These are phyloP conservation scores for Didymella sp. DNA, from an alignment of 2,329 filamentous ascomycete genomes.

Conservation along the genomic window DNA sequence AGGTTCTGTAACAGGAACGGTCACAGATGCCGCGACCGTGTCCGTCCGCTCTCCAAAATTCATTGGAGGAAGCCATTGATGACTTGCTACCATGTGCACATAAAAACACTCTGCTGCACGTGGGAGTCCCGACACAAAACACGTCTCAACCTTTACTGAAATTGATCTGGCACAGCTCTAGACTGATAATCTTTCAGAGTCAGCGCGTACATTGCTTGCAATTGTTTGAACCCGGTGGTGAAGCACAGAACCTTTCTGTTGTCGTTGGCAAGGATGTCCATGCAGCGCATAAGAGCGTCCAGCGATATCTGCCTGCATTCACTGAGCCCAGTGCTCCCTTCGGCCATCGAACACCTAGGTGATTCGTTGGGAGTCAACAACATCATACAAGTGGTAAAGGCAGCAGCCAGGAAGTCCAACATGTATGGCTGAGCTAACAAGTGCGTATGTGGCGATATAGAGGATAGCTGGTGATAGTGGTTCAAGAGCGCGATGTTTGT, in stretches of 20 bases:
- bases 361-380: conserved; percentile 10
- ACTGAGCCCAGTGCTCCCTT: conserved; percentile 10
- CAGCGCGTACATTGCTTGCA: conserved; percentile 18
- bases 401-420: conserved; percentile 31
- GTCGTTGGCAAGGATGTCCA: conserved; percentile 26
- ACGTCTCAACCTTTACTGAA: not conserved
- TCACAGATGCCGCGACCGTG: conserved; percentile 12
- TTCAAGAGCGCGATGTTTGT: conserved; percentile 40
- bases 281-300: conserved; percentile 22
- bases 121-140: not conserved
- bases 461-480: conserved; percentile 35
- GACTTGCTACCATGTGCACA: not conserved
- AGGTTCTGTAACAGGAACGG: conserved; percentile 4
- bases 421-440: conserved; percentile 31
- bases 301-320: conserved; percentile 25
- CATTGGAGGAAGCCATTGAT: not conserved
- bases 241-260: conserved; percentile 25
- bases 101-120: not conserved
- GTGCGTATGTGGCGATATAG: conserved; percentile 22
- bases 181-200: conserved; percentile 2
- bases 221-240: conserved; percentile 21
- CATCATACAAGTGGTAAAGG: conserved; percentile 29
- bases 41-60: not conserved
- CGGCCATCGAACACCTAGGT: conserved; percentile 17
- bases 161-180: not conserved